A percentile compares a stretch with the other conserved stretches of the same genome.
Conservation (phyloP, 345 rosid genomes). For the Abelmoschus esculentus region DNA sequence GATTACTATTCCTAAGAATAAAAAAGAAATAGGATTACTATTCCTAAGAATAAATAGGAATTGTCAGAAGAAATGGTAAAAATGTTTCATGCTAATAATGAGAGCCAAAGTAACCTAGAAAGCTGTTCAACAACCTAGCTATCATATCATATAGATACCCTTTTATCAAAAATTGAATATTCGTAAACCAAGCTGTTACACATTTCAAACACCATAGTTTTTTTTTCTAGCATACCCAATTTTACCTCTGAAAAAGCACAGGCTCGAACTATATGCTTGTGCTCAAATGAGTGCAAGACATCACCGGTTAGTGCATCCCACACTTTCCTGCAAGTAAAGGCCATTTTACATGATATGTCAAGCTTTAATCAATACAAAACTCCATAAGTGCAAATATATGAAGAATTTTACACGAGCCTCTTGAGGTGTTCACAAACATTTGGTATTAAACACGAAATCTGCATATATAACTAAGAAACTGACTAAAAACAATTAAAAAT, state of each 20-base stretch:
- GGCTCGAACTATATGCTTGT: constrained; percentile 87
- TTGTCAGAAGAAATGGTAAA: background rate
- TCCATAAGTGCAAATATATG: background rate
- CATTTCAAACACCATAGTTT: background rate
- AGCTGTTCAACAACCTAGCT: background rate
- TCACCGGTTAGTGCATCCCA: constrained; percentile 96
- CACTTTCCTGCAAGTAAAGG: constrained; percentile 36
- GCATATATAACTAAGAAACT: background rate
- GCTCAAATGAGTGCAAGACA: constrained; percentile 78
- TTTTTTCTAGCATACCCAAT: background rate
- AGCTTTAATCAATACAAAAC: background rate
- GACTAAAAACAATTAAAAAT: background rate
- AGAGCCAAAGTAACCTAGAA: background rate
- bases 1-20: too few relatives aligned
- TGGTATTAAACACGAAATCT: too few relatives aligned
- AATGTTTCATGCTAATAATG: background rate
- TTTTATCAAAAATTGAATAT: background rate
- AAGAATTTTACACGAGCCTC: background rate
- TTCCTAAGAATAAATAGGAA: too few relatives aligned
- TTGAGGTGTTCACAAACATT: background rate
- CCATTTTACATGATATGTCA: background rate
- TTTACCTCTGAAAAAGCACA: constrained; percentile 85
- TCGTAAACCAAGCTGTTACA: background rate
- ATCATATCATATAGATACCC: background rate
- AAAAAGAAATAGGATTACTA: too few relatives aligned